Evolutionary conservation across 257 asterid species (phyloP).

Genomic region (Primulina eburnea): DNA sequence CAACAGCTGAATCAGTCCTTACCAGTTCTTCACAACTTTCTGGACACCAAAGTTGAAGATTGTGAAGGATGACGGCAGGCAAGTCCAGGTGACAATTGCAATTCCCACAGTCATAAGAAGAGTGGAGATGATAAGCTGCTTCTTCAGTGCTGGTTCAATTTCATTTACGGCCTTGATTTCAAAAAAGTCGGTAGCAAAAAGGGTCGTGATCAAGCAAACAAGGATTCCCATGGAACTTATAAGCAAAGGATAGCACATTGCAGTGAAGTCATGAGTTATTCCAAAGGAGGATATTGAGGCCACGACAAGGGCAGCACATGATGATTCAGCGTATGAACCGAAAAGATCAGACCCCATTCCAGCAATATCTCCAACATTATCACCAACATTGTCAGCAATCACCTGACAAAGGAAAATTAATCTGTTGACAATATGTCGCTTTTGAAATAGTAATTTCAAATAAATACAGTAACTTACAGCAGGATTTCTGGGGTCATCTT

Average conservation of each 20-base stretch:
- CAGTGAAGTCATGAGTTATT: conserved; percentile 65
- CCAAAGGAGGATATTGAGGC: conserved; percentile 70
- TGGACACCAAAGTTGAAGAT: conserved; percentile 74
- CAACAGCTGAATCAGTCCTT: conserved; percentile 20
- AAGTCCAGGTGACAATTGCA: conserved; percentile 71
- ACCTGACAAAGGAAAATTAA: conserved; percentile 44
- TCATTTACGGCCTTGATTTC: conserved; percentile 57
- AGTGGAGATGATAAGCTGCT: conserved; percentile 79
- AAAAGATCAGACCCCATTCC: conserved; percentile 81
- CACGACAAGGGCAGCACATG: conserved; percentile 74
- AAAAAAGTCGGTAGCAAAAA: conserved; percentile 57
- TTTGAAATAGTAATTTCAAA: conserved; percentile 6
- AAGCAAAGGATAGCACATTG: conserved; percentile 76
- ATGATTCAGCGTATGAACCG: conserved; percentile 65
- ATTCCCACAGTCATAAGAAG: conserved; percentile 70
- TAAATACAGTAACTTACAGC: conserved; percentile 37
- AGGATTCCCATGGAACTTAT: conserved; percentile 85
- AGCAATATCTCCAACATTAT: conserved; percentile 95
- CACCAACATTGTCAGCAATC: conserved; percentile 95
- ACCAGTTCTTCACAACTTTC: conserved; percentile 68
- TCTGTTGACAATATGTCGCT: conserved; percentile 1
- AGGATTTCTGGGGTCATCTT: conserved; percentile 62
- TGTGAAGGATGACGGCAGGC: conserved; percentile 74
- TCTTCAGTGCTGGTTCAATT: conserved; percentile 66
- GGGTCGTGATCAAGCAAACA: conserved; percentile 78